A percentile compares a stretch with the other conserved stretches of the same genome.
Conservation (phyloP, 2,329 filamentous ascomycete species). For the Penicillium sp. region DNA sequence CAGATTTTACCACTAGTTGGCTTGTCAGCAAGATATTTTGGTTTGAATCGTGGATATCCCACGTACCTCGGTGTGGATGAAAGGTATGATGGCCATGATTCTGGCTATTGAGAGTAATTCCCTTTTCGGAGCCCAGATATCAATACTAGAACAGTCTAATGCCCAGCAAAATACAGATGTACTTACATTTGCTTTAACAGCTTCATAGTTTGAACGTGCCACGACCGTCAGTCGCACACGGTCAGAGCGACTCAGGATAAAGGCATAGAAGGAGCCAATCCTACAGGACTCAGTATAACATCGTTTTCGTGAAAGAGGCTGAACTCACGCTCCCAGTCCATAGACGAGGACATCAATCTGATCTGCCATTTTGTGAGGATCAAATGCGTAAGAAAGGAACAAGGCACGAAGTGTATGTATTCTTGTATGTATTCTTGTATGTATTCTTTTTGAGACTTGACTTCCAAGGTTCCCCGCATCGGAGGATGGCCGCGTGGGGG, state of each 20-base stretch:
- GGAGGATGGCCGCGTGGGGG: constrained; percentile 4
- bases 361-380: constrained; percentile 23
- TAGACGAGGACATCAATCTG: constrained; percentile 49
- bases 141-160: neutral
- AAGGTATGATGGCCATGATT: constrained; percentile 42
- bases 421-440: no score
- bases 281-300: constrained; percentile 30
- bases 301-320: neutral
- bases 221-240: constrained; percentile 44
- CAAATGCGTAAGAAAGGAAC: neutral
- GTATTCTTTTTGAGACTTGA: neutral
- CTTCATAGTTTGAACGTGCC: constrained; percentile 48
- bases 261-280: constrained; percentile 59
- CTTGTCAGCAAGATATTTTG: neutral
- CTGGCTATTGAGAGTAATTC: constrained; percentile 42
- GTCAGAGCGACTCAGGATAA: constrained; percentile 47
- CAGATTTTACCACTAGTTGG: constrained; percentile 37
- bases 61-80: constrained; percentile 35
- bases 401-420: neutral
- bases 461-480: neutral
- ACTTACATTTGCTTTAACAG: constrained; percentile 39
- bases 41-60: neutral
- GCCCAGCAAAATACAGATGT: no score
- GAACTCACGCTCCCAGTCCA: constrained; percentile 53
- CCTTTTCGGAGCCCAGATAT: constrained; percentile 23